phyloP scores from a whole-genome alignment of 192 early-diverging fungal genomes.

The Anaeromyces robustus region DNA sequence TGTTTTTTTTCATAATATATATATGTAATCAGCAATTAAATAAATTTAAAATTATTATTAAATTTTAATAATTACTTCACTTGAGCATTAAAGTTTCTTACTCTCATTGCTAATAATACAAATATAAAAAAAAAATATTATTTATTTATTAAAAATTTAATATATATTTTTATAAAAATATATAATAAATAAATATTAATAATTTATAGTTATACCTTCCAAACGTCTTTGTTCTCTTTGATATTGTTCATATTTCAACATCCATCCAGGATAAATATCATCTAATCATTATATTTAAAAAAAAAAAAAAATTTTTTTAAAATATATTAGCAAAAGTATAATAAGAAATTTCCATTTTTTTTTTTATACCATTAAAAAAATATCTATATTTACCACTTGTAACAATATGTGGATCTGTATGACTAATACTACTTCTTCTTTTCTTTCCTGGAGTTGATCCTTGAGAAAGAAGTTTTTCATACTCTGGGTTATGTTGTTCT shows the following conservation, averaged over 20 bases:
- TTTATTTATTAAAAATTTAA: too few species aligned
- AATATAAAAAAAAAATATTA: too few species aligned
- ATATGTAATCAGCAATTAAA: too few species aligned
- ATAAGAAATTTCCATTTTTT: too few species aligned
- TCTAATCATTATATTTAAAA: background rate
- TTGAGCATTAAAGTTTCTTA: background rate
- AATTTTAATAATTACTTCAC: background rate
- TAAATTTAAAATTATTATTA: too few species aligned
- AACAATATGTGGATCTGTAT: constrained; percentile 45
- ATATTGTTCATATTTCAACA: background rate
- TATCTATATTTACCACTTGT: constrained; percentile 30
- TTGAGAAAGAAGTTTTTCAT: constrained; percentile 7
- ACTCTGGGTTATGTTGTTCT: background rate
- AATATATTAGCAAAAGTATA: too few species aligned
- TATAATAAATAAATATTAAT: too few species aligned
- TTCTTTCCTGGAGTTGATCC: constrained; percentile 6
- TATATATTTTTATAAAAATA: too few species aligned
- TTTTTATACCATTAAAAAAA: too few species aligned
- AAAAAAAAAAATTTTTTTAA: too few species aligned
- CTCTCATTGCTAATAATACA: background rate
- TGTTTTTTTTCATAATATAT: too few species aligned
- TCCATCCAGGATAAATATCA: background rate
- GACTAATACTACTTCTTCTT: constrained; percentile 13
- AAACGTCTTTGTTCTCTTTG: background rate
- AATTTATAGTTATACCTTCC: background rate